Evolutionary conservation across 1,284 basidiomycete species (phyloP).

Genomic region (Ustilago loliicola): DNA sequence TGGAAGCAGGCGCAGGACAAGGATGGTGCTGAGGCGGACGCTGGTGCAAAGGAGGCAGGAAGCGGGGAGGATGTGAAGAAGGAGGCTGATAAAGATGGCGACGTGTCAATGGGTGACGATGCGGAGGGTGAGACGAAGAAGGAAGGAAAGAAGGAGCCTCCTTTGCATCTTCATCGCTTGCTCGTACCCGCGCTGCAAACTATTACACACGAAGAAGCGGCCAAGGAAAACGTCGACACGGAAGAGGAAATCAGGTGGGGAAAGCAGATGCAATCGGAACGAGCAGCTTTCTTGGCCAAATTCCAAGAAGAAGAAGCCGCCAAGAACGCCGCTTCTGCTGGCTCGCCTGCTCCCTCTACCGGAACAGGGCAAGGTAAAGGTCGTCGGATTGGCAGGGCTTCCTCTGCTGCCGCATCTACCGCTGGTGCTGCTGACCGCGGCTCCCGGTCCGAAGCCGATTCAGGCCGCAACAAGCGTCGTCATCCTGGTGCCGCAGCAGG

Average conservation of each 20-base stretch:
- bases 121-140: conserved; percentile 28
- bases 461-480: conserved; percentile 22
- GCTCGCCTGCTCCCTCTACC: conserved; percentile 44
- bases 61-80: conserved; percentile 24
- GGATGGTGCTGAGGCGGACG: conserved; percentile 18
- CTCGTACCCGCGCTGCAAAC: conserved; percentile 51
- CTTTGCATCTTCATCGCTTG: conserved; percentile 53
- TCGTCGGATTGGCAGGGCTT: conserved; percentile 19
- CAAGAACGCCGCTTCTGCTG: conserved; percentile 42
- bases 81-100: conserved; percentile 42
- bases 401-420: conserved; percentile 7
- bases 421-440: conserved; percentile 30
- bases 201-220: conserved; percentile 43
- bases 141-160: conserved; percentile 34
- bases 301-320: conserved; percentile 65
- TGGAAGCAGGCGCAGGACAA: conserved; percentile 54
- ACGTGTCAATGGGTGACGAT: conserved; percentile 34
- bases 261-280: conserved; percentile 64
- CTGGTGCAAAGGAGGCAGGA: conserved; percentile 7
- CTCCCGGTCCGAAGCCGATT: conserved; percentile 37
- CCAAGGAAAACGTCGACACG: conserved; percentile 63
- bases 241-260: conserved; percentile 68
- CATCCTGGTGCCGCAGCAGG: conserved; percentile 27
- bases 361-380: conserved; percentile 31
- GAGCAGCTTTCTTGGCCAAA: conserved; percentile 61